Conservation (phyloP, 768 basidiomycete genomes). For the Leccinellum rugosiceps region DNA sequence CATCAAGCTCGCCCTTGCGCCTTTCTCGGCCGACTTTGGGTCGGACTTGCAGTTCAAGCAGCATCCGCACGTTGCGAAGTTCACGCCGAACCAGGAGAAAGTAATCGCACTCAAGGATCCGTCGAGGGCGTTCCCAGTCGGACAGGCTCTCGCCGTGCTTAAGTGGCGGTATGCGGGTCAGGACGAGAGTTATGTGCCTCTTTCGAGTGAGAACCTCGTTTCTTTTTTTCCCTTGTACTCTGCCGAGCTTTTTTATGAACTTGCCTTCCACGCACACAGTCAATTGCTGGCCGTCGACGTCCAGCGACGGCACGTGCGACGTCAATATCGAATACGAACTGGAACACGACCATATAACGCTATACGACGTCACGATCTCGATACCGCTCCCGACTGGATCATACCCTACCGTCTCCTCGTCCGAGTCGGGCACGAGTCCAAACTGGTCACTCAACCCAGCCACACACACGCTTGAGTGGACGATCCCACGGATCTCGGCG, state of each 20-base stretch:
- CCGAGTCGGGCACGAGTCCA: conserved; percentile 46
- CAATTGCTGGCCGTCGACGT: conserved; percentile 95
- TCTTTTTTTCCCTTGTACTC: not conserved
- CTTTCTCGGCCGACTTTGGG: conserved; percentile 55
- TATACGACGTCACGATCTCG: conserved; percentile 84
- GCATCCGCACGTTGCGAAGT: conserved; percentile 92
- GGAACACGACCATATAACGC: conserved; percentile 73
- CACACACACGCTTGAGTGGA: conserved; percentile 84
- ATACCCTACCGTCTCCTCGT: conserved; percentile 66
- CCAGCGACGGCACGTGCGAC: conserved; percentile 88
- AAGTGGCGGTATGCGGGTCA: conserved; percentile 91
- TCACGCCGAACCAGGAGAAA: conserved; percentile 62
- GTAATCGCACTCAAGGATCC: conserved; percentile 82
- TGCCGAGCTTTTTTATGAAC: no score
- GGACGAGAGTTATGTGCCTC: conserved; percentile 88
- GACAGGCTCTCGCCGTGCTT: conserved; percentile 80
- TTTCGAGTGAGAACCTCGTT: conserved; percentile 67
- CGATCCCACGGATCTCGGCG: conserved; percentile 62
- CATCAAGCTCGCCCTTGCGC: conserved; percentile 62
- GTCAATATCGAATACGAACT: conserved; percentile 98
- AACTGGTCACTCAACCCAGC: conserved; percentile 81
- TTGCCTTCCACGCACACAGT: conserved; percentile 36
- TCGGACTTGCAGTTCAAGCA: conserved; percentile 91
- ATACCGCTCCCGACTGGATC: conserved; percentile 90
- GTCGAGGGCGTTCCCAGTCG: conserved; percentile 80